Evolutionary conservation across 2,329 filamentous ascomycete genomes (phyloP).

Genomic region (Penicillium capsulatum): DNA sequence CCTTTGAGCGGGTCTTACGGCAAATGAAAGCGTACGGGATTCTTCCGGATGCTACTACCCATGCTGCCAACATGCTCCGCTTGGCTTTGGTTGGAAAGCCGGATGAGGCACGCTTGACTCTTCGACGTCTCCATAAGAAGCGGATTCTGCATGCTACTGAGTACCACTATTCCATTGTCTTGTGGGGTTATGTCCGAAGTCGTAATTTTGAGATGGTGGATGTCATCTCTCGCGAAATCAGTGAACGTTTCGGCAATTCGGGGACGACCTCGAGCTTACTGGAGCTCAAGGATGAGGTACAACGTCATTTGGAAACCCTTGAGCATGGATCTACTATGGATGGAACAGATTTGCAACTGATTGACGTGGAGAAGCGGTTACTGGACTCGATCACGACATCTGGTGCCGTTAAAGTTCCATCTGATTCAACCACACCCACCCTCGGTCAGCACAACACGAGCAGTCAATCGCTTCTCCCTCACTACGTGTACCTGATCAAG

Average conservation of each 20-base stretch:
- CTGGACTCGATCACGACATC: constrained; percentile 31
- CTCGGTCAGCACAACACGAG: constrained; percentile 45
- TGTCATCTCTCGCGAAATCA: constrained; percentile 46
- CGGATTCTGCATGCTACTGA: constrained; percentile 38
- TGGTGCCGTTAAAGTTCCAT: too few species aligned
- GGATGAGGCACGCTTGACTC: constrained; percentile 53
- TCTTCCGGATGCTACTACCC: constrained; percentile 54
- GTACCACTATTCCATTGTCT: constrained; percentile 46
- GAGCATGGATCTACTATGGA: constrained; percentile 11
- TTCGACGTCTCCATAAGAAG: constrained; percentile 38
- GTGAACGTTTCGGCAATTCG: constrained; percentile 33
- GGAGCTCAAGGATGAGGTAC: constrained; percentile 33
- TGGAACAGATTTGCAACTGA: constrained; percentile 22
- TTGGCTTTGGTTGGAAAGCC: constrained; percentile 52
- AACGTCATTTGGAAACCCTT: constrained; percentile 30
- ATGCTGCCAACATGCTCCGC: constrained; percentile 58
- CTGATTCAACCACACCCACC: constrained; percentile 32
- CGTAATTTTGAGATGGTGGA: constrained; percentile 48
- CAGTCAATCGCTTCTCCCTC: constrained; percentile 47
- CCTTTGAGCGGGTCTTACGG: constrained; percentile 52
- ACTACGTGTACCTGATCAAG: constrained; percentile 55
- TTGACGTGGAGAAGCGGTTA: constrained; percentile 37
- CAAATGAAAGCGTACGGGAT: constrained; percentile 54
- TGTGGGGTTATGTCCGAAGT: constrained; percentile 49
- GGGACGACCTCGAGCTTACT: constrained; percentile 35